Evolutionary conservation across 371 early-diverging fungal species (phyloP).

Genomic region (Mortierella sp.): DNA sequence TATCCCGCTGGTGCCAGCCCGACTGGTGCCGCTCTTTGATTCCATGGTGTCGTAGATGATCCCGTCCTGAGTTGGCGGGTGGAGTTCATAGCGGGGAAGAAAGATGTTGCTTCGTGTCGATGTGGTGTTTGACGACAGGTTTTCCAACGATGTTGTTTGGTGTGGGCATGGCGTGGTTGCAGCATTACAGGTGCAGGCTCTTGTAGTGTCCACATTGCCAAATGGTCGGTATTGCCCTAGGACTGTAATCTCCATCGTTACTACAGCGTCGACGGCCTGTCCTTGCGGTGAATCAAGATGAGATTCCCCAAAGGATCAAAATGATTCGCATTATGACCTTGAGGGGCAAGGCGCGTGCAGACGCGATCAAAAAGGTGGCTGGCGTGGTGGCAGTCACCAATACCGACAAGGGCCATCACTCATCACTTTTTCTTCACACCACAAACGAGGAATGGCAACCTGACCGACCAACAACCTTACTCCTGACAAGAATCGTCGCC

Average conservation of each 20-base stretch:
- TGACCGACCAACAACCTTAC: not conserved
- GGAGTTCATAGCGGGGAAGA: constrained; percentile 21
- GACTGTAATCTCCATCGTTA: constrained; percentile 41
- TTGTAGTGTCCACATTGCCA: constrained; percentile 6
- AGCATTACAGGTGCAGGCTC: not conserved
- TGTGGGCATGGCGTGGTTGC: not conserved
- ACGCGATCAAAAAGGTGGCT: not conserved
- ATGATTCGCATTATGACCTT: too few species aligned
- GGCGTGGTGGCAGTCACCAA: too few species aligned
- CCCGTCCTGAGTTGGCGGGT: constrained; percentile 38
- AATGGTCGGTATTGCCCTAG: constrained; percentile 36
- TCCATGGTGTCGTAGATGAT: constrained; percentile 13
- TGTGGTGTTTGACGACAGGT: not conserved
- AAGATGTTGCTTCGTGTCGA: not conserved
- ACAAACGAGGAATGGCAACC: constrained; percentile 2
- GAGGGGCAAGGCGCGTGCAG: too few species aligned
- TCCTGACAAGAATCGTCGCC: not conserved
- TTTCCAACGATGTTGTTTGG: not conserved
- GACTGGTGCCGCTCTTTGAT: not conserved
- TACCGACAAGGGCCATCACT: not conserved
- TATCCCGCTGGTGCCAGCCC: not conserved
- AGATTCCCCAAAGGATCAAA: too few species aligned
- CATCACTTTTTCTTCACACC: too few species aligned
- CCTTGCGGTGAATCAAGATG: too few species aligned
- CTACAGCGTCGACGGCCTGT: too few species aligned